Conservation (phyloP, 148 eudicot genomes). For the Rhododendron henanense region DNA sequence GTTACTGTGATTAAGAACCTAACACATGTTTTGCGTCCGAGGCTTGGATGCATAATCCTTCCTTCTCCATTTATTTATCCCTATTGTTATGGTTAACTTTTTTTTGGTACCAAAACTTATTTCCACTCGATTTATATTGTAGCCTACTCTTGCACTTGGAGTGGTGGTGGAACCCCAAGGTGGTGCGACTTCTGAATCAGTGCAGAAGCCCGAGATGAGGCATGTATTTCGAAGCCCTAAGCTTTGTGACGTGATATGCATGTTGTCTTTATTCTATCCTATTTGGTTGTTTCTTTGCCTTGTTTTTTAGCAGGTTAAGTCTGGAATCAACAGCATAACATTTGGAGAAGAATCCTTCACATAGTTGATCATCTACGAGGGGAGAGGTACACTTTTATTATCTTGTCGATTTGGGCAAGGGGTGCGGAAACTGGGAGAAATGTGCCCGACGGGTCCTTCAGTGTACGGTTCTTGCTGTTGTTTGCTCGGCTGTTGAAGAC, state of each 20-base stretch:
- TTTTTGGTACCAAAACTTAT: not conserved
- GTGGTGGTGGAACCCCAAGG: constrained; percentile 57
- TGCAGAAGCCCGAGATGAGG: constrained; percentile 53
- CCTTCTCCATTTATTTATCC: constrained; percentile 3
- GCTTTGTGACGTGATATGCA: constrained; percentile 21
- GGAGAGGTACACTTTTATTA: not conserved
- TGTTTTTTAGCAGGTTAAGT: constrained; percentile 43
- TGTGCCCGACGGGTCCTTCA: not conserved
- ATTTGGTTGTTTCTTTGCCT: constrained; percentile 22
- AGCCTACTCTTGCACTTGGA: constrained; percentile 49
- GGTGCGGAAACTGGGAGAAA: not conserved
- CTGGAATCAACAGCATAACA: constrained; percentile 26
- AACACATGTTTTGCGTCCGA: constrained; percentile 11
- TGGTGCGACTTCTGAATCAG: constrained; percentile 37
- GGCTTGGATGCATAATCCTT: constrained; percentile 17
- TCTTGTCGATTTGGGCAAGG: not conserved
- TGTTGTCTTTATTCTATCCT: constrained; percentile 34
- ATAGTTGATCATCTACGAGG: not conserved
- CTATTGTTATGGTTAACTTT: not conserved
- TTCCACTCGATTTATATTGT: constrained; percentile 15
- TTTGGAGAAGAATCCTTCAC: not conserved
- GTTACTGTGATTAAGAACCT: constrained; percentile 21
- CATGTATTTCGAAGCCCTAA: constrained; percentile 41
- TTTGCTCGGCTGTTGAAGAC: not conserved
- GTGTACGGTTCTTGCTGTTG: not conserved